Evolutionary conservation across 345 rosid species (phyloP), one percentile per base, ranked within the genome.

Genomic region (Linum trigynum): DNA sequence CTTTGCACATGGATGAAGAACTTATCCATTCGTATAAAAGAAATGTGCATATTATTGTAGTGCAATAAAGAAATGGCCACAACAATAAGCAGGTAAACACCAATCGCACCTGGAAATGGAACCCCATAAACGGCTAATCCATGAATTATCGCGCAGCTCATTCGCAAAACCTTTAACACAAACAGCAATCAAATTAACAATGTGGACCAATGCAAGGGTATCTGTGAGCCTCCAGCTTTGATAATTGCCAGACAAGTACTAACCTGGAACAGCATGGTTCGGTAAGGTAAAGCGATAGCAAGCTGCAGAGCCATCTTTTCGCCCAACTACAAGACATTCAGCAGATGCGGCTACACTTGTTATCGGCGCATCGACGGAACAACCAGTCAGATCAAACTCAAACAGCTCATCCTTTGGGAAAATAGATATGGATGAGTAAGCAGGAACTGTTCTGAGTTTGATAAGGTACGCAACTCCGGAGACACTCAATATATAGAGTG

Each of bases 81-180:
- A n/a, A 57, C 17, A 57, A 9, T 17, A 15, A 17, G 38, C 61
- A 17, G 61, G 37, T 7, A 57, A 37, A 17, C 7, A 5, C 11
- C 39, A 40, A n/a, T n/a, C 50, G 39, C 76, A 84, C 97, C 97
- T 90, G 69, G 95, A 88, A 73, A 88, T 75, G 37, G 88, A 83
- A 5, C 99, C 87, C 99, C 92, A 90, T 17, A 90, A 64, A 64
- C 95, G 86, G 68, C 91, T 66, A 61, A 92, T 74, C 58, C 95
- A 95, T 1, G 82, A 63, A 78, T 90, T 92, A 77, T 90, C 92
- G 51, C 84, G 85, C 55, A 94, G 81, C 81, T 88, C 92, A 16
- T 76, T 78, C 60, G 64, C 72, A 74, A 85, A 84, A 56, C 86
- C 98, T 90, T 74, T 11, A 48, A 48, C 53, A 48, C 12, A 48